phyloP scores from a whole-genome alignment of 345 rosid species.

The Noccaea bulbosa region DNA sequence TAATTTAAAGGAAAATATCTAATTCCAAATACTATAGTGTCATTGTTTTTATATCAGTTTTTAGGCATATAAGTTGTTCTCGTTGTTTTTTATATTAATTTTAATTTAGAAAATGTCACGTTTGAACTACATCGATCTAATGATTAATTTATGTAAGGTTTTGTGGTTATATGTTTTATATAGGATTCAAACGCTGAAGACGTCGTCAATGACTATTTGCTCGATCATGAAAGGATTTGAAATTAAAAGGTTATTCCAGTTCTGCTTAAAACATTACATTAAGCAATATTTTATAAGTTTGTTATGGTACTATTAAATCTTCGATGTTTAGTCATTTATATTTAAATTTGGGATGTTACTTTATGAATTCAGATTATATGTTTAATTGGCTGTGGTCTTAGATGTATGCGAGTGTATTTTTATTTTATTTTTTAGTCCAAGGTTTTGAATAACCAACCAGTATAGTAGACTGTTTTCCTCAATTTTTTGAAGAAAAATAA shows the following conservation, averaged over 20 bases:
- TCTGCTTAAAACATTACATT: not conserved
- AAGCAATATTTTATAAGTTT: conserved; percentile 1
- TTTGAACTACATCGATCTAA: conserved; percentile 10
- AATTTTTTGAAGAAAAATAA: not conserved
- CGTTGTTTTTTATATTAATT: not conserved
- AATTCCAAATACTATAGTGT: not conserved
- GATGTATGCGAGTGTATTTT: not conserved
- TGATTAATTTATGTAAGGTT: not conserved
- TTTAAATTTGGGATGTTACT: not conserved
- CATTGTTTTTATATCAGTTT: not conserved
- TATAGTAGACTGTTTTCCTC: not conserved
- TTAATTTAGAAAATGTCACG: not conserved
- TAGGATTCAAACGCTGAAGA: conserved; percentile 15
- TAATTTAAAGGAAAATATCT: not conserved
- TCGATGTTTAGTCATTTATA: not conserved
- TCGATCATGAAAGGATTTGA: not conserved
- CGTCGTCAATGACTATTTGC: not conserved
- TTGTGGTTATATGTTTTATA: conserved; percentile 19
- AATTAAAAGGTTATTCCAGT: not conserved
- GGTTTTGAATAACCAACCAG: not conserved
- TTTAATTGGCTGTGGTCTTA: not conserved
- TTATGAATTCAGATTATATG: conserved; percentile 4
- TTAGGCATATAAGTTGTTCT: not conserved
- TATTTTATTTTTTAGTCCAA: not conserved
- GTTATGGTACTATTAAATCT: not conserved